Percentiles rank a stretch among this genome's conserved stretches.
Conservation (phyloP, 1,284 basidiomycete genomes). For the Tetrapyrgos nigripes region DNA sequence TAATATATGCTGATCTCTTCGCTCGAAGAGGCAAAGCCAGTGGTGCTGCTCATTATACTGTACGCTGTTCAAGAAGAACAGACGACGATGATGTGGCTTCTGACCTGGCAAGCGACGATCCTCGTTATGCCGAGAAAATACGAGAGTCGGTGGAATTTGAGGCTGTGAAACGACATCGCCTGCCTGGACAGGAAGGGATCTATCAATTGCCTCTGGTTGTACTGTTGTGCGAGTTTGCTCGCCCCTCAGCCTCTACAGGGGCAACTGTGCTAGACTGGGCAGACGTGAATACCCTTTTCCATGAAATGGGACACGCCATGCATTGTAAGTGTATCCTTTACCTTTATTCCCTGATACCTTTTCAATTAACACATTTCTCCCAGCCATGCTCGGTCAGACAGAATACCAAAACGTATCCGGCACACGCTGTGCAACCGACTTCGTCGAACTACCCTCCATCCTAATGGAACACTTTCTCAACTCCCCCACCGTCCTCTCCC, state of each 20-base stretch:
- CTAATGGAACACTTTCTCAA: constrained; percentile 98
- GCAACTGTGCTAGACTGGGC: constrained; percentile 89
- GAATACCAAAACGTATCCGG: constrained; percentile 98
- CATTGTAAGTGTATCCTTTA: constrained; percentile 78
- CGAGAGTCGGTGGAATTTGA: constrained; percentile 64
- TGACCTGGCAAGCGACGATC: constrained; percentile 61
- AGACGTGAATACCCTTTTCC: constrained; percentile 94
- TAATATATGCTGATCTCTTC: constrained; percentile 95
- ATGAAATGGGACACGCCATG: constrained; percentile 99
- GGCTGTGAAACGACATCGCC: constrained; percentile 56
- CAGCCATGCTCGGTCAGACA: constrained; percentile 97
- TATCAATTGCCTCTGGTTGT: constrained; percentile 95
- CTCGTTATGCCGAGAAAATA: constrained; percentile 37
- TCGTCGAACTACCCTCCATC: constrained; percentile 97
- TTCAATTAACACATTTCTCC: constrained; percentile 9
- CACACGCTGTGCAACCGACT: constrained; percentile 98
- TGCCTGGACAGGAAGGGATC: constrained; percentile 68
- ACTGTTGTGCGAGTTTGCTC: constrained; percentile 87
- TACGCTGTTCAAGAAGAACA: constrained; percentile 90
- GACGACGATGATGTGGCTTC: constrained; percentile 86
- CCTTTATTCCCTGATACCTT: constrained; percentile 1
- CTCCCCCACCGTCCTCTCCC: constrained; percentile 82
- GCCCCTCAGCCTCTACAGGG: constrained; percentile 65
- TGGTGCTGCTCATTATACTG: constrained; percentile 97
- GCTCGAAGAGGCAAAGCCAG: constrained; percentile 85